Evolutionary conservation across 2,329 filamentous ascomycete species (phyloP), one percentile per base, ranked within the genome.

Genomic region (Scorias spongiosa): DNA sequence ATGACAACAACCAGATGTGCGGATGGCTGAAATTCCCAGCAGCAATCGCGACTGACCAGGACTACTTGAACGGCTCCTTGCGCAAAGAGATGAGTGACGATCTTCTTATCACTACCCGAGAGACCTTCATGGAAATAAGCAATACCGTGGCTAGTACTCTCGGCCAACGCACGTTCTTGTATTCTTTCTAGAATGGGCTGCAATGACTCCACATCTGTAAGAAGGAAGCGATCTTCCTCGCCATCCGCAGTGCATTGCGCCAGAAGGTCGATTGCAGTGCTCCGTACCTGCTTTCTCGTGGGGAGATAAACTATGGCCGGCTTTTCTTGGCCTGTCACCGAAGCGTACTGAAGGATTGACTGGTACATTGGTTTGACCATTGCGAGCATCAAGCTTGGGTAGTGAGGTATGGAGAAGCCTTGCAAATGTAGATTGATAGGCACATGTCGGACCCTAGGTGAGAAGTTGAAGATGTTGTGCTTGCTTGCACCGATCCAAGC

Each of bases 381-480:
- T 11, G 91, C 88, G 53, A 98, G 75, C 91, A 98, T 98, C 36
- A 98, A 74, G 10, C 91, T 96, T 3, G 91, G 93, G 67, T 94
- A 95, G 60, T 98, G 93, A 40, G 93, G 87, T 47, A 94, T 93
- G 26, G 81, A 84, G 66, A 91, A 98, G 1, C 88, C 89, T 63
- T 98, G 91, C 40, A 98, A 82, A 60, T 95, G 87, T 45, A 98
- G 75, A 61, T 96, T 89, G 29, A 98, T 69, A 17, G 89, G 88
- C 14, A 95, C 78, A 1, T 87, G 83, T 45, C 93, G 81, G 48
- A 89, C 80, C 57, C 89, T 82, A 2, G 91, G 91, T 55, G 86
- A 94, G 68, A 98, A 98, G 67, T 98, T 98, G 72, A 89, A 98
- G 50, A 94, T 94, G 41, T 91, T 93, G 61, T 98, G 91, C 69